Percentiles rank a stretch among this genome's conserved stretches.
phyloP scores from a whole-genome alignment of 2,329 filamentous ascomycete genomes.

The Fusarium udum region DNA sequence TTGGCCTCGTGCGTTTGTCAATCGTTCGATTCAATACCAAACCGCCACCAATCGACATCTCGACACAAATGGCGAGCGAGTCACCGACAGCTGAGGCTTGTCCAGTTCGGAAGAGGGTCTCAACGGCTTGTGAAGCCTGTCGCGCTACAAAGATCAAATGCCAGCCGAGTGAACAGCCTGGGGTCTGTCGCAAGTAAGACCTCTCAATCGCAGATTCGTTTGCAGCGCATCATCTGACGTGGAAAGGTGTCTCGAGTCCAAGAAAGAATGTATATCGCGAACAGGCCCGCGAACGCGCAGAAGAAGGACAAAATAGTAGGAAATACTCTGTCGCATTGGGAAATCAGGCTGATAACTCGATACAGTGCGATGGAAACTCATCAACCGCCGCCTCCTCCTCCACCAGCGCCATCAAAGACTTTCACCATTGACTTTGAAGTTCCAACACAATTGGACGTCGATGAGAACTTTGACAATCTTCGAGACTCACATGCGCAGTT shows the following conservation, averaged over 20 bases:
- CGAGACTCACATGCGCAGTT: constrained; percentile 54
- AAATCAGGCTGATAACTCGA: neutral
- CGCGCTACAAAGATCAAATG: constrained; percentile 64
- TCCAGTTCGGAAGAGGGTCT: constrained; percentile 40
- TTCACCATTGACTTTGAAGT: constrained; percentile 64
- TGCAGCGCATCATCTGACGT: neutral
- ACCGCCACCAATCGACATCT: neutral
- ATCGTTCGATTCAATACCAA: neutral
- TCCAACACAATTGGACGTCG: constrained; percentile 50
- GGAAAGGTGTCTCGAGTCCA: constrained; percentile 60
- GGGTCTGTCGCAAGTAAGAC: constrained; percentile 62
- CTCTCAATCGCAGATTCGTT: neutral
- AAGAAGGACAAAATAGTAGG: constrained; percentile 54
- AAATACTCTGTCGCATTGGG: neutral
- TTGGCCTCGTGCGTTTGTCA: neutral
- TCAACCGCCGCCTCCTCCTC: constrained; percentile 40
- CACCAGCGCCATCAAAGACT: constrained; percentile 56
- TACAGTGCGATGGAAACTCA: constrained; percentile 33
- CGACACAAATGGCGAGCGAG: constrained; percentile 17
- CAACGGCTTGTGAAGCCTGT: constrained; percentile 64
- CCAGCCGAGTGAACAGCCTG: constrained; percentile 56
- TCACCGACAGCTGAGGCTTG: constrained; percentile 19
- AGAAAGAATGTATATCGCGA: constrained; percentile 63
- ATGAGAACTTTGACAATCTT: constrained; percentile 54
- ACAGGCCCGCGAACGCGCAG: constrained; percentile 61